Percentiles rank a stretch among this genome's conserved stretches.
Evolutionary conservation across 2,329 filamentous ascomycete species (phyloP).

Genomic region (Pseudophaeomoniella oleicola): DNA sequence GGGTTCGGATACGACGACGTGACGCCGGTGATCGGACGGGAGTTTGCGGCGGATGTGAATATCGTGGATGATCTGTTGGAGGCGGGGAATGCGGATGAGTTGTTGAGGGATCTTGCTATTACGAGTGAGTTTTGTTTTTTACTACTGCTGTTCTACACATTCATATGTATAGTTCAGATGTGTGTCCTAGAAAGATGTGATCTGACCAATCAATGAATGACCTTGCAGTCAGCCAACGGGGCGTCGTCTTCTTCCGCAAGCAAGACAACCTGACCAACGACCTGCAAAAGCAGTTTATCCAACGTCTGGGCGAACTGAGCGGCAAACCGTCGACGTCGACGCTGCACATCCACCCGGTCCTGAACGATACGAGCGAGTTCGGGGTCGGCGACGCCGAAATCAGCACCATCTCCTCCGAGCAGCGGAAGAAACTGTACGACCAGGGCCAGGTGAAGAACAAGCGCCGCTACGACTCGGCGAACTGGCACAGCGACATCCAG

Average conservation of each 20-base stretch:
- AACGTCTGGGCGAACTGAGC: slow-evolving; percentile 43
- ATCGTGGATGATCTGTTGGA: slow-evolving; percentile 39
- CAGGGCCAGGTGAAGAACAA: slow-evolving; percentile 16
- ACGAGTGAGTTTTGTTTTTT: slow-evolving; percentile 46
- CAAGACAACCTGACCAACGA: slow-evolving; percentile 48
- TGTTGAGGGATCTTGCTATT: slow-evolving; percentile 54
- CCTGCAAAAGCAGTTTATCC: slow-evolving; percentile 50
- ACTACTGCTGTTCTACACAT: too few species aligned
- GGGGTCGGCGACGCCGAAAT: slow-evolving; percentile 46
- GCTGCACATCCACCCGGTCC: slow-evolving; percentile 46
- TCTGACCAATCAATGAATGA: too few species aligned
- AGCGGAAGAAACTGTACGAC: slow-evolving; percentile 33
- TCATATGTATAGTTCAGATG: too few species aligned
- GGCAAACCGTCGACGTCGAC: slow-evolving; percentile 43
- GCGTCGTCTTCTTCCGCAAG: slow-evolving; percentile 55
- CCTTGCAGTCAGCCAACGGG: slow-evolving; percentile 52
- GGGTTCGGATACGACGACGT: neutral
- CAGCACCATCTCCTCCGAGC: slow-evolving; percentile 46
- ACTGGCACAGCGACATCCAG: slow-evolving; percentile 47
- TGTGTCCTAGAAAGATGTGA: too few species aligned
- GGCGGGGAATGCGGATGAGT: slow-evolving; percentile 46
- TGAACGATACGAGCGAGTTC: slow-evolving; percentile 39
- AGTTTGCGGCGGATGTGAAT: slow-evolving; percentile 21
- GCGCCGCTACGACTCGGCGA: slow-evolving; percentile 26
- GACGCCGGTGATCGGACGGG: slow-evolving; percentile 22